These are phyloP conservation scores for Pseudophaeomoniella oleicola DNA, from an alignment of 2,329 filamentous ascomycete species.

Conservation along the genomic window DNA sequence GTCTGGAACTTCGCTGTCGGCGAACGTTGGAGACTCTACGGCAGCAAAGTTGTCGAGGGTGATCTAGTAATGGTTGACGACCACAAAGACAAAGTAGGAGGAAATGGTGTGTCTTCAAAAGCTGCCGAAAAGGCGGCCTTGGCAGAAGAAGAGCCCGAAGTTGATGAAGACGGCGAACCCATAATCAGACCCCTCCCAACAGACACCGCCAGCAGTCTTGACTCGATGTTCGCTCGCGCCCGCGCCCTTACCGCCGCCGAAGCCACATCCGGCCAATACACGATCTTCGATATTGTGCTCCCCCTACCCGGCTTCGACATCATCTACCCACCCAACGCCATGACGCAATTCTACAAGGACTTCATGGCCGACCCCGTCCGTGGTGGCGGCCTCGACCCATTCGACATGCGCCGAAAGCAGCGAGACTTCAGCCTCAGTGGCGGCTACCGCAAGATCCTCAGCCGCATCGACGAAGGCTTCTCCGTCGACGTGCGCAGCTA, in stretches of 20 bases:
- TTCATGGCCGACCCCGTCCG: slow-evolving; percentile 65
- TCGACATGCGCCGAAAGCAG: slow-evolving; percentile 72
- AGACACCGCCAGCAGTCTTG: slow-evolving; percentile 37
- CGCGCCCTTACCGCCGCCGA: slow-evolving; percentile 65
- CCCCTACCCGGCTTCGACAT: slow-evolving; percentile 88
- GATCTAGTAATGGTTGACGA: slow-evolving; percentile 63
- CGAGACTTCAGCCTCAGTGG: slow-evolving; percentile 82
- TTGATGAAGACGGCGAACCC: slow-evolving; percentile 50
- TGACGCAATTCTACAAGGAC: slow-evolving; percentile 67
- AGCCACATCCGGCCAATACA: slow-evolving; percentile 58
- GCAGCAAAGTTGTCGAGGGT: slow-evolving; percentile 60
- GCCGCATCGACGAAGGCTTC: slow-evolving; percentile 49
- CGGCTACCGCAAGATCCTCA: slow-evolving; percentile 72
- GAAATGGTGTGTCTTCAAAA: too few species aligned
- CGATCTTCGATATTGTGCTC: slow-evolving; percentile 76
- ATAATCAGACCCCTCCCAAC: slow-evolving; percentile 46
- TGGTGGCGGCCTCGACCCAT: slow-evolving; percentile 67
- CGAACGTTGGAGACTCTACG: slow-evolving; percentile 64
- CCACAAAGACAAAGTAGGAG: slow-evolving; percentile 33
- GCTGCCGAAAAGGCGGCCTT: slow-evolving; percentile 1
- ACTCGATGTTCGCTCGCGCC: slow-evolving; percentile 52
- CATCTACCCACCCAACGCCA: slow-evolving; percentile 67
- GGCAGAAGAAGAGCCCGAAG: slow-evolving; percentile 17
- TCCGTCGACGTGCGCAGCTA: slow-evolving; percentile 59
- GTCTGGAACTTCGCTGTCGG: slow-evolving; percentile 85